Evolutionary conservation across 208 protist species (phyloP), one percentile per base, ranked within the genome.

Genomic region (Phytomonas francai): DNA sequence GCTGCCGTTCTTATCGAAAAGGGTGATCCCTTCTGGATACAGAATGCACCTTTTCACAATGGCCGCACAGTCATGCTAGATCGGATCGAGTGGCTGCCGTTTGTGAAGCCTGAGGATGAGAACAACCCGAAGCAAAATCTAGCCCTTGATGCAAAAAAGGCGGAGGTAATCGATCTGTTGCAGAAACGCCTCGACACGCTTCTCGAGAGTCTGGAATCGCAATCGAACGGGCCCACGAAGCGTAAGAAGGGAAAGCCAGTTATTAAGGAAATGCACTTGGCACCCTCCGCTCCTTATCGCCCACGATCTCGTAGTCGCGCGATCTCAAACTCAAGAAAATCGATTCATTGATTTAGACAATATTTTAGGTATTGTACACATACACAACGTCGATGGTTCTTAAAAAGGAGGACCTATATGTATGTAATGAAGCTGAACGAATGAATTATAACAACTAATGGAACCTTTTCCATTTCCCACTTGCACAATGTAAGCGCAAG

Each of bases 41-140:
- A 95, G 68, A 84, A 85, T 42, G 82, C 84, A 27, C 80, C 83
- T 5, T 91, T 92, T 64, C 89, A 95, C 75, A 92, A 95, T 73
- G 84, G 87, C 30, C 77, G 79, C 28, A 80, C 73, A 22, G 79
- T 95, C 62, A 57, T 88, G 63, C 77, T 76, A 8, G 89, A 95
- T 19, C 83, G 89, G 28, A 91, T 95, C 66, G 30, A 78, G 31
- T 95, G 89, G 87, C 34, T 88, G 3, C 65, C 67, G 54, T 87
- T 85, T 63, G 84, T 83, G 45, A 39, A 71, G 32, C 49, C 33
- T 12, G 67, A 68, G 27, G 73, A 63, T 36, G 77, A 71, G 19
- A 19, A 1, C 12, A 12, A 49, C 14, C 12, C 14, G 49, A 32
- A 69, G 31, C 32, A 31, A 36, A 51, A 68, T 42, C 66, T 70